Evolutionary conservation across 169 alveolate species (phyloP), one percentile per base, ranked within the genome.

Genomic region (Plasmodium fragile): DNA sequence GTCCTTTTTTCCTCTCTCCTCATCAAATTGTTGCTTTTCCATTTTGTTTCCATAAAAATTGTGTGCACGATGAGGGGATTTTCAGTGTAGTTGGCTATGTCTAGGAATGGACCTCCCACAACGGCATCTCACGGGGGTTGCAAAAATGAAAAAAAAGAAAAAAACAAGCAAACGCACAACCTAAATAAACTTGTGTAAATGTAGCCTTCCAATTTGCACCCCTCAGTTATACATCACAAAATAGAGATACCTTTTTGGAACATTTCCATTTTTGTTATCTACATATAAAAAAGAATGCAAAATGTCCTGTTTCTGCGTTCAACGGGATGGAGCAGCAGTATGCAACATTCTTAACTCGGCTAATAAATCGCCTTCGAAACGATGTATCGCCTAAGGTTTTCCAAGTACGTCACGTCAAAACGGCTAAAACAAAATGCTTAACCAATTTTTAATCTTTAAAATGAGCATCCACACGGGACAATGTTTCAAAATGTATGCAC

Each of bases 1-100:
- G 39, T 36, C 92, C 8, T 11, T 28, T 41, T 11, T 28, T 41
- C 18, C 52, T 30, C 65, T 55, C 59, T 82, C 49, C 75, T 90
- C 77, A 49, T 49, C 22, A 30, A 28, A 85, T 70, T 7, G 55
- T 49, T 53, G 41, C 55, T 36, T 78, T 30, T 83, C 77, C 82
- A 69, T 83, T 83, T 83, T 83, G 77, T 30, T 70, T 13, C 34
- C 75, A 65, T 22, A 65, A 25, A 65, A 65, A 22, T 6, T 25
- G 36, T 22, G 36, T 8, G 32, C 41, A 65, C 13, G 36, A 7
- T 65, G 30, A 65, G 41, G 75, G 13, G 8, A 0, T 65, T 25
- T 39, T 65, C 75, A 18, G 36, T 65, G 13, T 65, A 8, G 13
- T 65, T 65, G 30, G 34, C 10, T 65, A 25, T 25, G 75, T 28